Conservation (phyloP, 768 basidiomycete species). For the Cystofilobasidium capitatum region DNA sequence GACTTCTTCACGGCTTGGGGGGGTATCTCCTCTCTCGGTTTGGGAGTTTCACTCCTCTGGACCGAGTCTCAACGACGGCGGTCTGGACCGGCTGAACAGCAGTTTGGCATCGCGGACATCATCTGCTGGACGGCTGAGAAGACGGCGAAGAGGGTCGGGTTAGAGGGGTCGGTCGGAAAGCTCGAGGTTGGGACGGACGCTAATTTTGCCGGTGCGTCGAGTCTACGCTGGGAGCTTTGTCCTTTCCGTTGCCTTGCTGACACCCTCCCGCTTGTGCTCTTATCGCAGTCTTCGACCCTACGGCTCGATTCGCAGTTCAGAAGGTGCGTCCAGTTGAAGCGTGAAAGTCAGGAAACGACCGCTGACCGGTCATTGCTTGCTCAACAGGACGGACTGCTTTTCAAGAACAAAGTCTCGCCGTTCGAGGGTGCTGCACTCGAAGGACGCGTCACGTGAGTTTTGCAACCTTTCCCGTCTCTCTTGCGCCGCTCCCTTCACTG, state of each 20-base stretch:
- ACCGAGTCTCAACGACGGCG: constrained; percentile 62
- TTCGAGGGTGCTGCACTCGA: constrained; percentile 65
- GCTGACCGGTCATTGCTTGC: background rate
- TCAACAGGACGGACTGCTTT: constrained; percentile 64
- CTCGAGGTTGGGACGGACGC: constrained; percentile 68
- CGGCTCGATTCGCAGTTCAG: background rate
- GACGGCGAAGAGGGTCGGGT: constrained; percentile 70
- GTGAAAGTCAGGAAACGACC: too few relatives aligned
- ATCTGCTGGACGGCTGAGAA: constrained; percentile 63
- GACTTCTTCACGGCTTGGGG: constrained; percentile 63
- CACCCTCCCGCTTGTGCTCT: constrained; percentile 14
- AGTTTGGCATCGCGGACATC: constrained; percentile 18
- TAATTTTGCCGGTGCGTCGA: constrained; percentile 54
- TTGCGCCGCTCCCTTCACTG: too few relatives aligned
- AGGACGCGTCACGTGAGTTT: constrained; percentile 41
- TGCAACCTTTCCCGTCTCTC: background rate
- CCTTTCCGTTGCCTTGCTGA: constrained; percentile 33
- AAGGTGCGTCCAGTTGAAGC: constrained; percentile 18
- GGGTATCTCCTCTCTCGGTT: constrained; percentile 79
- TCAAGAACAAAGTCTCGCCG: constrained; percentile 90
- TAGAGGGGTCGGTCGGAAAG: constrained; percentile 60
- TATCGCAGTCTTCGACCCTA: background rate
- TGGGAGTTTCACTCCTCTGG: constrained; percentile 82
- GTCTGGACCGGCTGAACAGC: constrained; percentile 9
- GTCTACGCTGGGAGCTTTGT: constrained; percentile 35